These are phyloP conservation scores for Eimeria sp. DNA, from an alignment of 169 alveolate species.

Conservation along the genomic window DNA sequence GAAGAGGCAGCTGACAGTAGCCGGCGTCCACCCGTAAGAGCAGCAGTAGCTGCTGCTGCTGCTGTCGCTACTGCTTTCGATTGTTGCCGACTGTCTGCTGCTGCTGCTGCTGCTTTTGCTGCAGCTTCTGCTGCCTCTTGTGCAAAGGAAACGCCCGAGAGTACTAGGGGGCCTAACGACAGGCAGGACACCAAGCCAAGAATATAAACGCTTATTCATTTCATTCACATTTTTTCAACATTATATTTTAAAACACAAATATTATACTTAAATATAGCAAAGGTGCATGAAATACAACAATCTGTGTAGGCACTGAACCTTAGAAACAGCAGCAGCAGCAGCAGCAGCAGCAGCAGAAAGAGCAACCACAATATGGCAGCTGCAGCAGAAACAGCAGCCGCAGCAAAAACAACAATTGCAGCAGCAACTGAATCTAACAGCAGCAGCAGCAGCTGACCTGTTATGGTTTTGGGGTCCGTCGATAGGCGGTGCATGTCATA, in stretches of 20 bases:
- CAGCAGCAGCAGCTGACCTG: conserved; percentile 52
- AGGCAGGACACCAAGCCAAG: background rate
- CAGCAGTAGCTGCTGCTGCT: conserved; percentile 14
- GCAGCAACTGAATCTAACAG: background rate
- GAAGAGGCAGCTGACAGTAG: conserved; percentile 14
- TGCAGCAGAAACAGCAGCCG: background rate
- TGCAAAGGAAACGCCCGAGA: conserved; percentile 84
- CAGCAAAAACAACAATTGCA: background rate
- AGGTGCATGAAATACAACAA: background rate
- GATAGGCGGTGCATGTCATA: conserved; percentile 88
- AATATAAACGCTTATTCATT: background rate
- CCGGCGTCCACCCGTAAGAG: background rate
- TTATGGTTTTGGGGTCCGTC: conserved; percentile 75
- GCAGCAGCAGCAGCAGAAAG: background rate
- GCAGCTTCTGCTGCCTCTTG: conserved; percentile 35
- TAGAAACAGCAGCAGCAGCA: background rate
- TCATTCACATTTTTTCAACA: background rate
- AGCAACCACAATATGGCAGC: background rate
- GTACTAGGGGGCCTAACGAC: conserved; percentile 75
- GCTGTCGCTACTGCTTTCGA: background rate
- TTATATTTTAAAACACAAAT: background rate
- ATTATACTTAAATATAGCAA: background rate
- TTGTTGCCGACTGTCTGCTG: background rate
- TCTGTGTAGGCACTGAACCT: too few relatives aligned
- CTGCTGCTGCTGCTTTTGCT: conserved; percentile 4